Percentiles rank a stretch among this genome's conserved stretches.
Conservation (phyloP, 768 basidiomycete species). For the Leccinum boreale region DNA sequence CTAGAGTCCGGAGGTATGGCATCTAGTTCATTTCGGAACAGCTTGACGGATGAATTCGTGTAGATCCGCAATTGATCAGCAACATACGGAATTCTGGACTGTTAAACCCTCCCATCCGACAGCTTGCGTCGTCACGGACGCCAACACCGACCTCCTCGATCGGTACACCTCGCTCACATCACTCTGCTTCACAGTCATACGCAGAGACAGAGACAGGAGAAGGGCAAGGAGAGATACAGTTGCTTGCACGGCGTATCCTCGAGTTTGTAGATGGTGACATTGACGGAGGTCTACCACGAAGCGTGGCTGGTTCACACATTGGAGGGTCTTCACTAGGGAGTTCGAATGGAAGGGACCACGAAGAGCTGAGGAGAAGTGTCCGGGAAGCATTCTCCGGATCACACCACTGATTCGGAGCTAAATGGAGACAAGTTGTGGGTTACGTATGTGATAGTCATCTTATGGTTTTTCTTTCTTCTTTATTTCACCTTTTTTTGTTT, state of each 20-base stretch:
- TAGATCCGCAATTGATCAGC: conserved; percentile 84
- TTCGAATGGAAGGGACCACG: conserved; percentile 60
- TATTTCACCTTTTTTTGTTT: background rate
- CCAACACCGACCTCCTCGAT: conserved; percentile 69
- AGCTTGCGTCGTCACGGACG: conserved; percentile 70
- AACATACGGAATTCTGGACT: conserved; percentile 84
- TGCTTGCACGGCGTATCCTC: conserved; percentile 79
- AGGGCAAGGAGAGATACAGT: conserved; percentile 88
- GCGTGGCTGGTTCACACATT: conserved; percentile 61
- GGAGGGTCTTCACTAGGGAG: conserved; percentile 68
- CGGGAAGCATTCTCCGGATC: conserved; percentile 75
- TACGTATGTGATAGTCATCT: background rate
- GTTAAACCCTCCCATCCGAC: conserved; percentile 82
- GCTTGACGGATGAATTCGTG: background rate
- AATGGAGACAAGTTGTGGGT: background rate
- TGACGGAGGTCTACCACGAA: conserved; percentile 57
- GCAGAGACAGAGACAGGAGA: conserved; percentile 83
- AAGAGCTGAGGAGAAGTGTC: conserved; percentile 78
- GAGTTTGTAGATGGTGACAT: conserved; percentile 80
- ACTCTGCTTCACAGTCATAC: conserved; percentile 66
- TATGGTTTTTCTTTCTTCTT: background rate
- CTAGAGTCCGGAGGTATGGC: conserved; percentile 86
- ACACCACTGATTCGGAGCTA: conserved; percentile 30
- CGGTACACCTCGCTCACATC: conserved; percentile 71
- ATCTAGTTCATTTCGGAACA: background rate